Evolutionary conservation across 2,329 filamentous ascomycete genomes (phyloP).

Genomic region (Parafenestella ontariensis): DNA sequence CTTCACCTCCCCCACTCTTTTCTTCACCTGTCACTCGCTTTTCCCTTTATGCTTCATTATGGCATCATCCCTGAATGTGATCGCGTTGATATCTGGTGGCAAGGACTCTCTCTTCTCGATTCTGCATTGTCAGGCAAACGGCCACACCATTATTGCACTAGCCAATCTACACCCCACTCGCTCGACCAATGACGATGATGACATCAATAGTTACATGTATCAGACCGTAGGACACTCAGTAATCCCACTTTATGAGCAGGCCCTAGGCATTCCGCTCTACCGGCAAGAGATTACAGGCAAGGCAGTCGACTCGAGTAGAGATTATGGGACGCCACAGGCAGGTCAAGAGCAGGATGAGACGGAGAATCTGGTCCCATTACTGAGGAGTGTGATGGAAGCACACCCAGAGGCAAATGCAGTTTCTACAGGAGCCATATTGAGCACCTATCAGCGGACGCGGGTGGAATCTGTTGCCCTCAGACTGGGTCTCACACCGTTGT

Average conservation of each 20-base stretch:
- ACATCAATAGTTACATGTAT: conserved; percentile 99
- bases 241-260: conserved; percentile 82
- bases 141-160: conserved; percentile 83
- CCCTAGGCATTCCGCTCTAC: conserved; percentile 83
- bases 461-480: conserved; percentile 90
- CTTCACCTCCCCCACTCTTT: neutral
- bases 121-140: conserved; percentile 86
- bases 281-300: conserved; percentile 76
- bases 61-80: conserved; percentile 61
- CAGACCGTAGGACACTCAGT: conserved; percentile 92
- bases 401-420: conserved; percentile 87
- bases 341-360: conserved; percentile 72
- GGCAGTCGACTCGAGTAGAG: conserved; percentile 73
- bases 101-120: conserved; percentile 97
- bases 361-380: conserved; percentile 80
- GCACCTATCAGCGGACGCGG: conserved; percentile 94
- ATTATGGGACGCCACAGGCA: conserved; percentile 62
- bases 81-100: conserved; percentile 91
- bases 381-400: conserved; percentile 68
- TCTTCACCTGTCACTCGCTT: neutral
- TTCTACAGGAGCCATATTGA: conserved; percentile 89
- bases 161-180: conserved; percentile 79
- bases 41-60: conserved; percentile 6
- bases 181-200: conserved; percentile 53
- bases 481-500: conserved; percentile 80